These are phyloP conservation scores for Jatropha podagrica DNA, from an alignment of 441 rosid genomes.

Conservation along the genomic window DNA sequence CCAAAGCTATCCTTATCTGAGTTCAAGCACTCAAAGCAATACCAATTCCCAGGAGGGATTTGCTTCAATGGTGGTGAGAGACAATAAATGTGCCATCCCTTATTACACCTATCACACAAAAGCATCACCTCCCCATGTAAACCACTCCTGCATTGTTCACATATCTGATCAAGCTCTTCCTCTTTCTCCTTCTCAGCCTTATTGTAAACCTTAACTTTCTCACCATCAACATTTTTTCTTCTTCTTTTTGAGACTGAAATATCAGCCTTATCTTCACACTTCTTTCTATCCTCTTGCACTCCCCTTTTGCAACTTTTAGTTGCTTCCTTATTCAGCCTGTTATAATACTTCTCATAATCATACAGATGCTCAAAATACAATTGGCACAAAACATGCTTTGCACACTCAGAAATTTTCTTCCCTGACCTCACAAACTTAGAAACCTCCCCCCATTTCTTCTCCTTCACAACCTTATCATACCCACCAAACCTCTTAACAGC, in stretches of 20 bases:
- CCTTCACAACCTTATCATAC: slow-evolving; percentile 65
- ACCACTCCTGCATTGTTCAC: slow-evolving; percentile 84
- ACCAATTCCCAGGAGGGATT: slow-evolving; percentile 93
- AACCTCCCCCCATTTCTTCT: slow-evolving; percentile 89
- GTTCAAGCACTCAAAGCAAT: slow-evolving; percentile 92
- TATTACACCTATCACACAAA: slow-evolving; percentile 94
- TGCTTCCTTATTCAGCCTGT: slow-evolving; percentile 41
- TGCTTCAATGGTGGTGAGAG: slow-evolving; percentile 88
- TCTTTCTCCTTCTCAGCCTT: slow-evolving; percentile 34
- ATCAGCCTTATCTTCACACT: slow-evolving; percentile 36
- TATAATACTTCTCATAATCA: slow-evolving; percentile 74
- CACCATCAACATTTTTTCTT: slow-evolving; percentile 43
- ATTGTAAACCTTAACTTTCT: slow-evolving; percentile 39
- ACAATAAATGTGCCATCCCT: slow-evolving; percentile 96
- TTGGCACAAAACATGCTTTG: slow-evolving; percentile 84
- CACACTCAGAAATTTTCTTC: slow-evolving; percentile 75
- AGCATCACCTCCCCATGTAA: slow-evolving; percentile 96
- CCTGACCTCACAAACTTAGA: slow-evolving; percentile 67
- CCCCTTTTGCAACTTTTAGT: slow-evolving; percentile 58
- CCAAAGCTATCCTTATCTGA: slow-evolving; percentile 92
- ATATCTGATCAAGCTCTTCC: slow-evolving; percentile 62
- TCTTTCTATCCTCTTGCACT: slow-evolving; percentile 28
- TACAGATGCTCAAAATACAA: slow-evolving; percentile 77
- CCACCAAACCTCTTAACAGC: slow-evolving; percentile 95
- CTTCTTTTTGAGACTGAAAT: slow-evolving; percentile 52